Evolutionary conservation across 768 basidiomycete genomes (phyloP).

Genomic region (Russula griseocarnosa): DNA sequence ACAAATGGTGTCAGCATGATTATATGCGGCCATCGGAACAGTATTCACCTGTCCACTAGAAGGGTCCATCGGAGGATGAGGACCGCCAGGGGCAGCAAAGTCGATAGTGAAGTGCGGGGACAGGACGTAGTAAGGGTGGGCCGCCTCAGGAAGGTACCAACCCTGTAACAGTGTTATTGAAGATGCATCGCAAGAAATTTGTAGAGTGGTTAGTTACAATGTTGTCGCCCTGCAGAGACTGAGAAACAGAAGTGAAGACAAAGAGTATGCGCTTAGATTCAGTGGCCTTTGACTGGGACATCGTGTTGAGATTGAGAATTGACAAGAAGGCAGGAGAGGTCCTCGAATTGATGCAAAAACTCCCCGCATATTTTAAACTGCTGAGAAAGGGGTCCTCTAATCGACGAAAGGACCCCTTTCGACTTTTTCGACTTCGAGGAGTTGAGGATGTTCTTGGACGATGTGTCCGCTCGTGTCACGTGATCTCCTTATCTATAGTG

Average conservation of each 20-base stretch:
- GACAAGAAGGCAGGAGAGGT: background rate
- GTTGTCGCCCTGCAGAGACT: slow-evolving; percentile 47
- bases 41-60: slow-evolving; percentile 46
- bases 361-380: background rate
- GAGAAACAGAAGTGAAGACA: slow-evolving; percentile 67
- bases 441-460: background rate
- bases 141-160: slow-evolving; percentile 68
- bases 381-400: background rate
- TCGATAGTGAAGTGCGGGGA: slow-evolving; percentile 41
- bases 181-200: background rate
- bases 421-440: too few relatives aligned
- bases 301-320: background rate
- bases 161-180: slow-evolving; percentile 43
- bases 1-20: background rate
- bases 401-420: too few relatives aligned
- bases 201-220: slow-evolving; percentile 40
- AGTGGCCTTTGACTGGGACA: too few relatives aligned
- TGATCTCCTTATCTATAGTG: background rate
- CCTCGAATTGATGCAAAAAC: background rate
- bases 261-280: slow-evolving; percentile 48
- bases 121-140: slow-evolving; percentile 38
- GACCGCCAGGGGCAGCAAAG: slow-evolving; percentile 45
- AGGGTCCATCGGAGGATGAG: slow-evolving; percentile 68
- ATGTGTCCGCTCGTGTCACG: background rate
- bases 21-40: background rate